Percentiles rank a stretch among this genome's conserved stretches.
Evolutionary conservation across 2,329 filamentous ascomycete species (phyloP).

Genomic region (Trichoderma aggressivum): DNA sequence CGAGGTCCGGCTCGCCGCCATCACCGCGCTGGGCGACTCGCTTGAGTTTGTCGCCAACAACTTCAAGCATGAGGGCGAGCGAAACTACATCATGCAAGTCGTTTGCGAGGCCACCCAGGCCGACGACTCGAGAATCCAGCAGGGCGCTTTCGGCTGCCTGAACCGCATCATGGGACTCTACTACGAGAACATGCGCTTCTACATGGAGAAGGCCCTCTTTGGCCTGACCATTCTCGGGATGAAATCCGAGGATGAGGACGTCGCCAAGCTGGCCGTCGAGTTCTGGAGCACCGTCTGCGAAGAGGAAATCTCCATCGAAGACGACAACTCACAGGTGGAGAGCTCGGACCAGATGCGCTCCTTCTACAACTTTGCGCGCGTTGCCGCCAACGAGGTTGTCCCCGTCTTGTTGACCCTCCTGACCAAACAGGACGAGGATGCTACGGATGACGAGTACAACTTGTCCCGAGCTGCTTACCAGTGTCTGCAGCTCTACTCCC

Average conservation of each 20-base stretch:
- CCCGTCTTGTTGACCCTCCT: slow-evolving; percentile 85
- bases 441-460: slow-evolving; percentile 96
- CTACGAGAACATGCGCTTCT: slow-evolving; percentile 99
- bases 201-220: slow-evolving; percentile 99
- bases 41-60: slow-evolving; percentile 97
- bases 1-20: slow-evolving; percentile 89
- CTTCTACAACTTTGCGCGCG: slow-evolving; percentile 92
- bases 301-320: slow-evolving; percentile 96
- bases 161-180: slow-evolving; percentile 99
- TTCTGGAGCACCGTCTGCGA: slow-evolving; percentile 99
- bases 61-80: slow-evolving; percentile 98
- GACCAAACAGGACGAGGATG: slow-evolving; percentile 97
- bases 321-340: slow-evolving; percentile 79
- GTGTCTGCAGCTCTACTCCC: slow-evolving; percentile 90
- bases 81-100: slow-evolving; percentile 99
- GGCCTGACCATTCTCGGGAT: slow-evolving; percentile 96
- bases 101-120: slow-evolving; percentile 98
- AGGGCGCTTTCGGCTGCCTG: slow-evolving; percentile 92
- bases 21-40: slow-evolving; percentile 90
- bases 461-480: slow-evolving; percentile 92
- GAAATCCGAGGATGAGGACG: slow-evolving; percentile 97
- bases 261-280: slow-evolving; percentile 95
- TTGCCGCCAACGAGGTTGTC: slow-evolving; percentile 90
- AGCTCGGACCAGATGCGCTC: slow-evolving; percentile 80
- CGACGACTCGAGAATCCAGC: slow-evolving; percentile 84